Evolutionary conservation across 495 filamentous ascomycete genomes (phyloP), one percentile per base, ranked within the genome.

Genomic region (Daldinia decipiens): DNA sequence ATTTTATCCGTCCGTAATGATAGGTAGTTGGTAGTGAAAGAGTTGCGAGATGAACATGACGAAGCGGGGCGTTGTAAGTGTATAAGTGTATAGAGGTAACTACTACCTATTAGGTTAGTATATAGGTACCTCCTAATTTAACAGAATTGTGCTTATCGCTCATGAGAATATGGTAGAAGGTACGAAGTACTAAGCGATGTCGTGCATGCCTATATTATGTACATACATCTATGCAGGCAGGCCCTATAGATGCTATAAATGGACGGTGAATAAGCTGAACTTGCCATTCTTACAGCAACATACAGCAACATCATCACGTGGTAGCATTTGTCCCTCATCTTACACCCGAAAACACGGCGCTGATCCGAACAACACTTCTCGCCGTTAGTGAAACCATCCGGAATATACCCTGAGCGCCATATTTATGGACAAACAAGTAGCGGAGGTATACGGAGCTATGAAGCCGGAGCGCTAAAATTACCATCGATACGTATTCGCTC

Each of bases 261-360:
- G 38, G 38, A 40, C 4, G 15, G 15, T 15, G 13, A n/a, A 15
- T 40, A n/a, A 40, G n/a, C 39, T 17, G 39, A 40, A 40, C 39
- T 40, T 40, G 6, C 15, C 15, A 40, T 40, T 15, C 38, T 17
- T 40, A 13, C 6, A 40, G 15, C 3, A 40, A 40, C 38, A 7
- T 40, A 13, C 6, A 40, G 15, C 3, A 40, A 40, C 38, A 7
- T 5, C 39, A 40, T 40, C 39, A 40, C 39, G 39, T 40, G 39
- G 39, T 40, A 40, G n/a, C 39, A 40, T 40, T 17, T 40, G 39
- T 40, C 39, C 39, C 39, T 40, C 39, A 40, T 40, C 39, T 40
- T 40, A 40, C 39, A 17, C n/a, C n/a, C n/a, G n/a, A 40, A 40
- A 6, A 17, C 5, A 5, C 39, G 5, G 39, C n/a, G n/a, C 39